phyloP scores from a whole-genome alignment of 2,329 filamentous ascomycete species.

The Penicillium sp. region DNA sequence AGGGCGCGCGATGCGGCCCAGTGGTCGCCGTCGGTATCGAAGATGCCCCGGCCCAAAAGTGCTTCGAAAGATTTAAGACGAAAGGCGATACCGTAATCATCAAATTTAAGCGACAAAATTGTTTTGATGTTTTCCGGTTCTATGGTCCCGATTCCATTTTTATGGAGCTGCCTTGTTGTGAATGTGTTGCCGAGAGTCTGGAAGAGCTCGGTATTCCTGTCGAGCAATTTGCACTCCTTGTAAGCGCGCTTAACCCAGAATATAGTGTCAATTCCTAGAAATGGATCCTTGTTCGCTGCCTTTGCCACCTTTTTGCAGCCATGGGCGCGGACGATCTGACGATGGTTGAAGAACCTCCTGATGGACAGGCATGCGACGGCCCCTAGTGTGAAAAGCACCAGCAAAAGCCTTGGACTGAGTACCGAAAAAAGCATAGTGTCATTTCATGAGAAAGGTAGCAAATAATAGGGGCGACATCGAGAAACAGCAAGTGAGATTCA shows the following conservation, averaged over 20 bases:
- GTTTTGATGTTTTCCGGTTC: conserved; percentile 1
- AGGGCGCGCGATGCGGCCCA: conserved; percentile 16
- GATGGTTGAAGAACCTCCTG: not conserved
- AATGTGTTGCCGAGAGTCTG: not conserved
- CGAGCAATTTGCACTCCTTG: not conserved
- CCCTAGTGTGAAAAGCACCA: not conserved
- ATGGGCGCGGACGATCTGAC: not conserved
- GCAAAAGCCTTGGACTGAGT: not conserved
- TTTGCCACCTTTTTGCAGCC: not conserved
- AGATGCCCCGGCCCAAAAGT: conserved; percentile 25
- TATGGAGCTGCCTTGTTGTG: not conserved
- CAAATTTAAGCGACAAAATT: not conserved
- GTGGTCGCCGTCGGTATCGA: conserved; percentile 13
- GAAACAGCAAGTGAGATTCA: not conserved
- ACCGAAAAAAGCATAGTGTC: not conserved
- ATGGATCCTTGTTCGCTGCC: not conserved
- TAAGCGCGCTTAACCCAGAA: not conserved
- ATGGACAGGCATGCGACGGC: not conserved
- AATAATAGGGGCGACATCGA: not conserved
- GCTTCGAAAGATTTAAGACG: not conserved
- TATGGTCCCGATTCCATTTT: not conserved
- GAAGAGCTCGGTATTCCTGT: not conserved
- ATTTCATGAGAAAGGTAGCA: not conserved
- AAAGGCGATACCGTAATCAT: not conserved
- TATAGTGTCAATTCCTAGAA: not conserved